Percentiles rank a stretch among this genome's conserved stretches.
These are phyloP conservation scores for Vaccinium corymbosum DNA, from an alignment of 148 eudicot genomes.

Conservation along the genomic window DNA sequence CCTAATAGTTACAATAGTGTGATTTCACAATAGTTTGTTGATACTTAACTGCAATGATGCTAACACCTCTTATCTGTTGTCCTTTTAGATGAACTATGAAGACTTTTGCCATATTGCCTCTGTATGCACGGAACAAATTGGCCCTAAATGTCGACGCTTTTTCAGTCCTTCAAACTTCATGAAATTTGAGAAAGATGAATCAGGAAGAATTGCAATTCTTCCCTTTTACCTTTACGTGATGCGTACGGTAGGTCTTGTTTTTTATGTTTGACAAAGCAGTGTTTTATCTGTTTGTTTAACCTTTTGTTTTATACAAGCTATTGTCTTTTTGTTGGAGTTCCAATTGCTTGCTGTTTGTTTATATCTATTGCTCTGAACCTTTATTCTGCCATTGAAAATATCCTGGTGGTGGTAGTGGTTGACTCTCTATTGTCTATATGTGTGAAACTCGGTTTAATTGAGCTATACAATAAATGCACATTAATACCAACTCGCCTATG, in stretches of 20 bases:
- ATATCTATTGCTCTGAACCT: neutral
- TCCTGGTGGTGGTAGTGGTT: neutral
- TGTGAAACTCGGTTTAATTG: neutral
- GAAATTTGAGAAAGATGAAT: constrained; percentile 99
- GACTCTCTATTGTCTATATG: neutral
- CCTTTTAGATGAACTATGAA: constrained; percentile 91
- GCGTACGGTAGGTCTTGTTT: constrained; percentile 69
- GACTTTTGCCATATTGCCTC: constrained; percentile 99
- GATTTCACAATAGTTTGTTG: neutral
- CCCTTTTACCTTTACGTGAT: constrained; percentile 98
- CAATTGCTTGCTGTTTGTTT: neutral
- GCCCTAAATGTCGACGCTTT: constrained; percentile 95
- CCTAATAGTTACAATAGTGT: neutral
- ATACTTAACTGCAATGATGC: constrained; percentile 10
- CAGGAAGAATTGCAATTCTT: constrained; percentile 93
- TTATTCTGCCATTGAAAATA: neutral
- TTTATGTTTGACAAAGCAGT: neutral
- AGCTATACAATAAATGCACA: neutral
- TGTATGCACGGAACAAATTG: constrained; percentile 96
- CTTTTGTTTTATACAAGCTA: neutral
- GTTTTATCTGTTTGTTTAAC: neutral
- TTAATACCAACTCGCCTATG: neutral
- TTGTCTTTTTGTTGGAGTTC: neutral
- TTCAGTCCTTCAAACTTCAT: constrained; percentile 98
- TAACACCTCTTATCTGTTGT: constrained; percentile 16